These are phyloP conservation scores for Mangifera indica DNA, from an alignment of 345 rosid species.

Conservation along the genomic window DNA sequence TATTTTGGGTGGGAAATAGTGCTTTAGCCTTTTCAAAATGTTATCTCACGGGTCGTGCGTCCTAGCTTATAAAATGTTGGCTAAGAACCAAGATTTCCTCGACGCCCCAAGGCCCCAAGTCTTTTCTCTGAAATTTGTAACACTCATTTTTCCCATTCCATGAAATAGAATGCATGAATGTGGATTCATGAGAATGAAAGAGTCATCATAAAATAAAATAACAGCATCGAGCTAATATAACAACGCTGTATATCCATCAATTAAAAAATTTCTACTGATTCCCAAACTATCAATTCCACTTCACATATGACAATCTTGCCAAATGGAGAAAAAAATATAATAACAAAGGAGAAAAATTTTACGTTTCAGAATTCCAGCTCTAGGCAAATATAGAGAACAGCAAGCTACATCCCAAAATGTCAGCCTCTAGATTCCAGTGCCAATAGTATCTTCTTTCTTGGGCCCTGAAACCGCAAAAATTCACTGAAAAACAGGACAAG, in stretches of 20 bases:
- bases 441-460: constrained; percentile 89
- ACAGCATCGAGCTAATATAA: background rate
- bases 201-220: no score
- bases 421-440: constrained; percentile 75
- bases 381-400: constrained; percentile 6
- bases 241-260: constrained; percentile 1
- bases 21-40: no score
- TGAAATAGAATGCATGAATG: no score
- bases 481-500: constrained; percentile 14
- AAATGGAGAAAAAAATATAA: background rate
- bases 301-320: constrained; percentile 15
- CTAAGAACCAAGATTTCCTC: no score
- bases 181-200: no score
- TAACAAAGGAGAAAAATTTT: background rate
- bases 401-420: constrained; percentile 14
- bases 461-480: constrained; percentile 62
- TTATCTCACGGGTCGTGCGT: no score
- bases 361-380: constrained; percentile 9
- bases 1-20: no score
- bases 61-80: no score
- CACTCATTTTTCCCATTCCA: no score
- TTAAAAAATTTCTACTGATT: constrained; percentile 9
- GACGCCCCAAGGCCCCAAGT: no score
- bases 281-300: constrained; percentile 18
- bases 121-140: no score